A percentile compares a stretch with the other conserved stretches of the same genome.
phyloP scores from a whole-genome alignment of 1,284 basidiomycete genomes.

The Pseudozyma sp. region DNA sequence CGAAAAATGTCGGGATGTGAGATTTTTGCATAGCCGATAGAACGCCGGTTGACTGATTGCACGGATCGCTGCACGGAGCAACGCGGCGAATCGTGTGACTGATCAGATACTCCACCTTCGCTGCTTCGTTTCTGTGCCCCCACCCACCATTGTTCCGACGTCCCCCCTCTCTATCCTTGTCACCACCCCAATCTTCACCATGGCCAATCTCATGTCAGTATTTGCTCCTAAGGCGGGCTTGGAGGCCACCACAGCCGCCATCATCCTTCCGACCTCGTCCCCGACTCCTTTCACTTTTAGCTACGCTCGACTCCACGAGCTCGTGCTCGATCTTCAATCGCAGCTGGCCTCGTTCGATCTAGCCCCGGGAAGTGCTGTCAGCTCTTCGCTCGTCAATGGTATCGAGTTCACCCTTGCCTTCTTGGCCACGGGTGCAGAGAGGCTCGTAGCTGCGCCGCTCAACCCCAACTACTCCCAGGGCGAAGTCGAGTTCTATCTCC shows the following conservation, averaged over 20 bases:
- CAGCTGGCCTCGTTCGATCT: constrained; percentile 57
- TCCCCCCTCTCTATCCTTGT: background rate
- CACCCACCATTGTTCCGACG: too few relatives aligned
- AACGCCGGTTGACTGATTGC: background rate
- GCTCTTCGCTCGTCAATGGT: constrained; percentile 68
- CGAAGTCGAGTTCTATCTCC: constrained; percentile 69
- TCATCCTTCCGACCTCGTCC: constrained; percentile 57
- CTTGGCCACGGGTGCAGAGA: constrained; percentile 65
- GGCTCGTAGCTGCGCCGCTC: constrained; percentile 70
- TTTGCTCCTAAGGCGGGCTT: constrained; percentile 46
- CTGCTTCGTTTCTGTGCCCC: too few relatives aligned
- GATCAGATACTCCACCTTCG: background rate
- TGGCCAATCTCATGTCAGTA: constrained; percentile 49
- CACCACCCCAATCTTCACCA: constrained; percentile 4
- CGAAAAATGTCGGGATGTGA: background rate
- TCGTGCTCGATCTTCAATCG: constrained; percentile 53
- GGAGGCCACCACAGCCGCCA: constrained; percentile 41
- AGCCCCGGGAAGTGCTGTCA: constrained; percentile 53
- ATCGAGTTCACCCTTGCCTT: constrained; percentile 70
- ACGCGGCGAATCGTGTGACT: background rate
- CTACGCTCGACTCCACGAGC: constrained; percentile 48
- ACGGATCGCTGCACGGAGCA: too few relatives aligned
- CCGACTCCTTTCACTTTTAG: constrained; percentile 49
- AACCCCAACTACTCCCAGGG: constrained; percentile 70
- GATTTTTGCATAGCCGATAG: constrained; percentile 1